Conservation (phyloP, 1,284 basidiomycete genomes). For the Gymnopus androsaceus region DNA sequence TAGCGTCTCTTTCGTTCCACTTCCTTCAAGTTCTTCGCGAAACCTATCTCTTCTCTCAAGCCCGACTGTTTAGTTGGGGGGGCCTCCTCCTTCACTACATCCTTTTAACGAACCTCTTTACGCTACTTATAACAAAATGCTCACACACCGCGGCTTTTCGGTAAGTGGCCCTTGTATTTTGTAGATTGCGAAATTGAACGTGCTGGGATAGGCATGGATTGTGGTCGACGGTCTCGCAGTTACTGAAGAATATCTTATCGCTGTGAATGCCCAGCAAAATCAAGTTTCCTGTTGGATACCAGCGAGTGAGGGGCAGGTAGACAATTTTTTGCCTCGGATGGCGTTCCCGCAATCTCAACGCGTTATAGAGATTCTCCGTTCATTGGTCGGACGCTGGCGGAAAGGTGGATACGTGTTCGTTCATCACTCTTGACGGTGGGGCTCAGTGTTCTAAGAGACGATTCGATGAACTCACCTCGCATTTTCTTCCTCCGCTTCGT, state of each 20-base stretch:
- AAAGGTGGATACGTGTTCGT: conserved; percentile 51
- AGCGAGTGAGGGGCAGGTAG: conserved; percentile 55
- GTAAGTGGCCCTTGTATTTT: background rate
- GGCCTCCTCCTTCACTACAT: background rate
- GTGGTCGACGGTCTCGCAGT: conserved; percentile 47
- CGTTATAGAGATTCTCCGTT: conserved; percentile 51
- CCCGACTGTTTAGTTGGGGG: background rate
- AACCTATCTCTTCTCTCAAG: too few species aligned
- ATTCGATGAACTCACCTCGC: too few species aligned
- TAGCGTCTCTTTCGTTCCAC: too few species aligned
- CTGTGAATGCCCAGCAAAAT: conserved; percentile 42
- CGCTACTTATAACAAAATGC: conserved; percentile 41
- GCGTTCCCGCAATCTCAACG: conserved; percentile 7
- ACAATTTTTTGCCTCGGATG: background rate
- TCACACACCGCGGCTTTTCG: conserved; percentile 59
- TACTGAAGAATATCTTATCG: conserved; percentile 53
- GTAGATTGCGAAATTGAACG: background rate
- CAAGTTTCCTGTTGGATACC: conserved; percentile 67
- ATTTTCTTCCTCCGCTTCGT: too few species aligned
- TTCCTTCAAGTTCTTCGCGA: too few species aligned
- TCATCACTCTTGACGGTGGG: conserved; percentile 60
- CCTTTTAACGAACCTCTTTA: conserved; percentile 1
- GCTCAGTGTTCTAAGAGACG: too few species aligned
- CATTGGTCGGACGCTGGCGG: conserved; percentile 64
- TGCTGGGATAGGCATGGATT: conserved; percentile 51